Percentiles rank a stretch among this genome's conserved stretches.
These are phyloP conservation scores for Didymella glomerata DNA, from an alignment of 2,329 filamentous ascomycete genomes.

Conservation along the genomic window DNA sequence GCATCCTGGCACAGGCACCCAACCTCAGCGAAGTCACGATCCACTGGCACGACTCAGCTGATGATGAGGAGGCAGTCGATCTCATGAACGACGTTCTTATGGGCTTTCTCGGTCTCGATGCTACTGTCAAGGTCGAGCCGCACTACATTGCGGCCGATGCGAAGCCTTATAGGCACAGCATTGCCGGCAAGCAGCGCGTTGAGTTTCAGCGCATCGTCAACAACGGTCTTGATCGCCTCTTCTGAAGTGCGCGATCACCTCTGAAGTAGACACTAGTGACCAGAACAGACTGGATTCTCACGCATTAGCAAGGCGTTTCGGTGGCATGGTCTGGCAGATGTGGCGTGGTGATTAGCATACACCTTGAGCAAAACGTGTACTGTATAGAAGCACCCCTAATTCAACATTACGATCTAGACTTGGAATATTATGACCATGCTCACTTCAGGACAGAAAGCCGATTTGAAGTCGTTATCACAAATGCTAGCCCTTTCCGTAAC, in stretches of 20 bases:
- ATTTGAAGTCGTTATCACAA: too few relatives aligned
- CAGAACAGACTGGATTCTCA: not conserved
- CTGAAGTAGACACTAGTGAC: not conserved
- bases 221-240: conserved; percentile 29
- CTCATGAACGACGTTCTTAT: conserved; percentile 37
- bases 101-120: conserved; percentile 33
- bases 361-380: not conserved
- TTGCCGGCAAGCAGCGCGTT: conserved; percentile 39
- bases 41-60: conserved; percentile 46
- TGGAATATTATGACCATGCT: not conserved
- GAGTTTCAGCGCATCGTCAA: conserved; percentile 44
- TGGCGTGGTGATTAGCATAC: not conserved
- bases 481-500: too few relatives aligned
- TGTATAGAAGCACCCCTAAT: not conserved
- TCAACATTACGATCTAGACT: not conserved
- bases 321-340: not conserved
- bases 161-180: conserved; percentile 35
- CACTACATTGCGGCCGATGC: conserved; percentile 39
- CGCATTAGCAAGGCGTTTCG: conserved; percentile 1
- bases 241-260: conserved; percentile 6
- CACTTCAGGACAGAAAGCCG: too few relatives aligned
- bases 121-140: conserved; percentile 34
- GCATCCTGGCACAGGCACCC: conserved; percentile 39
- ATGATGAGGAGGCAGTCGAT: conserved; percentile 32
- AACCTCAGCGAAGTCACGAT: conserved; percentile 38